A percentile compares a stretch with the other conserved stretches of the same genome.
phyloP scores from a whole-genome alignment of 2,329 filamentous ascomycete genomes.

The Stagonosporopsis vannaccii region DNA sequence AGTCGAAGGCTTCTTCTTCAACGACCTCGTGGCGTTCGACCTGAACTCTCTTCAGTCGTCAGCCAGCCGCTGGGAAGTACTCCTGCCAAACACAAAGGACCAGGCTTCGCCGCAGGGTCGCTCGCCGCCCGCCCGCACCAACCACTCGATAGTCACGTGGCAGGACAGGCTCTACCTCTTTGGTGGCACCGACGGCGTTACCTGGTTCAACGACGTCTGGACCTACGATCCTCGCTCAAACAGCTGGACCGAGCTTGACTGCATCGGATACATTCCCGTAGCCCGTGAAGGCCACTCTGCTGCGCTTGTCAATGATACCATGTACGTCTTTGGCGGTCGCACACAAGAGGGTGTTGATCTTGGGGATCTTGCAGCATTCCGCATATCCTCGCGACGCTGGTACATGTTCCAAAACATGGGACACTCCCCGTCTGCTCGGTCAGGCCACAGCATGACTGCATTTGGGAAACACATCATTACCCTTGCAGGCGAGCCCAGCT shows the following conservation, averaged over 20 bases:
- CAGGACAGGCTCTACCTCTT: constrained; percentile 97
- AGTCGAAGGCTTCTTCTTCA: constrained; percentile 97
- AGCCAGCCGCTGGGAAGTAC: constrained; percentile 90
- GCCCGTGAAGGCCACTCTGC: constrained; percentile 94
- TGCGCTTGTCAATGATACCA: constrained; percentile 92
- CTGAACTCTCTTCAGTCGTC: constrained; percentile 92
- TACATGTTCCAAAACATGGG: constrained; percentile 99
- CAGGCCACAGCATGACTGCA: constrained; percentile 96
- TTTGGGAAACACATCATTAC: constrained; percentile 93
- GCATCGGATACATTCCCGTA: constrained; percentile 95
- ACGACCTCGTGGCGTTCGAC: constrained; percentile 94
- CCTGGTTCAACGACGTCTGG: constrained; percentile 99
- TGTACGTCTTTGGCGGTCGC: constrained; percentile 98
- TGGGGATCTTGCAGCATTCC: constrained; percentile 88
- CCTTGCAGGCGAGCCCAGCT: constrained; percentile 92
- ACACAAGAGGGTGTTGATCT: constrained; percentile 93
- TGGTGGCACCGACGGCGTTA: constrained; percentile 91
- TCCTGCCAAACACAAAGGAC: constrained; percentile 77
- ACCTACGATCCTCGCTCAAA: constrained; percentile 87
- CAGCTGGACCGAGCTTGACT: constrained; percentile 87
- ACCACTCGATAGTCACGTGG: constrained; percentile 90
- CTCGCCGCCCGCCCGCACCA: constrained; percentile 84
- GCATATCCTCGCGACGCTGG: constrained; percentile 85
- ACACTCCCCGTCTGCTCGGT: constrained; percentile 88
- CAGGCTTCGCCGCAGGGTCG: constrained; percentile 47